These are phyloP conservation scores for Hyaloscypha finlandica DNA, from an alignment of 495 filamentous ascomycete species.

Conservation along the genomic window DNA sequence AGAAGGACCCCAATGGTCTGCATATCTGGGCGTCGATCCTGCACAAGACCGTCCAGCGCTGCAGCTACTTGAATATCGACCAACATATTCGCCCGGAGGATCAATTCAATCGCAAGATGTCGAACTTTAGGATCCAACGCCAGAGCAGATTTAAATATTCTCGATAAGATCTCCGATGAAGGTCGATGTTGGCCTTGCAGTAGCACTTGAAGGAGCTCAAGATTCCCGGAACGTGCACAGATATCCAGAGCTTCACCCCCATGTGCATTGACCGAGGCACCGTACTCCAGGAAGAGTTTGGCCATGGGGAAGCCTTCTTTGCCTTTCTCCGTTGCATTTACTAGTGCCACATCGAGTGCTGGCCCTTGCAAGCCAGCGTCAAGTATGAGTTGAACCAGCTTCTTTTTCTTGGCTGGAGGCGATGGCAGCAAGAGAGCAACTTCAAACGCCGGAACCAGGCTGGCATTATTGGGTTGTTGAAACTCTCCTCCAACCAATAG, in stretches of 20 bases:
- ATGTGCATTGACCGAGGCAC: conserved; percentile 18
- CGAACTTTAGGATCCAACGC: conserved; percentile 20
- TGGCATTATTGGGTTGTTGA: conserved; percentile 19
- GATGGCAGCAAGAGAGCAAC: conserved; percentile 5
- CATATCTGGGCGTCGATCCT: conserved; percentile 9
- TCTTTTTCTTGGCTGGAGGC: conserved; percentile 12
- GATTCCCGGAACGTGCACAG: conserved; percentile 6
- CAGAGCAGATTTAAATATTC: conserved; percentile 22
- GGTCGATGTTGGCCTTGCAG: neutral
- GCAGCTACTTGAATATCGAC: conserved; percentile 1
- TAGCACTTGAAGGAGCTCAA: conserved; percentile 10
- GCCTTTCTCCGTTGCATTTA: conserved; percentile 13
- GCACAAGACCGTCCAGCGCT: conserved; percentile 16
- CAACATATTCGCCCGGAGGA: conserved; percentile 6
- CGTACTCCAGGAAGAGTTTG: conserved; percentile 21
- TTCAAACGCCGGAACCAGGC: conserved; percentile 23
- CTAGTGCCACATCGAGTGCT: conserved; percentile 16
- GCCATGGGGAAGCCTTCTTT: conserved; percentile 10
- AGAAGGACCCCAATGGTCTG: conserved; percentile 19
- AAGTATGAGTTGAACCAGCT: conserved; percentile 18
- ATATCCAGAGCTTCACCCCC: conserved; percentile 23
- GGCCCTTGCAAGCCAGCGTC: conserved; percentile 22
- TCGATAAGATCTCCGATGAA: conserved; percentile 10
- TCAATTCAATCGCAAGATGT: conserved; percentile 1
- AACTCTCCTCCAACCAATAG: conserved; percentile 20